phyloP scores from a whole-genome alignment of 2,329 filamentous ascomycete species.

The Sarocladium brachiariae region DNA sequence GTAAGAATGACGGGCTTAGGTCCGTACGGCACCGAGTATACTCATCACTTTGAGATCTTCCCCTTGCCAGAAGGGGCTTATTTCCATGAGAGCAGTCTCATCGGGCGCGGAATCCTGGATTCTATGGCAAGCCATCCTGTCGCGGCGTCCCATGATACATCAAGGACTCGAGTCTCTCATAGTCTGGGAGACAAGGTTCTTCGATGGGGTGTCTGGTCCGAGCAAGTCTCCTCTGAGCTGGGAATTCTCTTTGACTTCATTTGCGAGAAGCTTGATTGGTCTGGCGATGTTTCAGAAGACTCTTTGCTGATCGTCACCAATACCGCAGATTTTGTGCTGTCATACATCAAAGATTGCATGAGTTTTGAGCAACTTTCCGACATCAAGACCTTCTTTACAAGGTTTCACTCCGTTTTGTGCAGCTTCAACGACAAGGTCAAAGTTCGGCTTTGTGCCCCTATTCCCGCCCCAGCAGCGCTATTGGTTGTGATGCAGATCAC shows the following conservation, averaged over 20 bases:
- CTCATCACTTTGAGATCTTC: conserved; percentile 56
- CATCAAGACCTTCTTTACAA: conserved; percentile 34
- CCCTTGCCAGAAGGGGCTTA: conserved; percentile 48
- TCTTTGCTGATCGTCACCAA: conserved; percentile 15
- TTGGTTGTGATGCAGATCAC: conserved; percentile 17
- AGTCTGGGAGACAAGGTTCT: conserved; percentile 42
- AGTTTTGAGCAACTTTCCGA: conserved; percentile 28
- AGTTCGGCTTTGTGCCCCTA: conserved; percentile 12
- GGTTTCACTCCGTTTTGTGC: conserved; percentile 35
- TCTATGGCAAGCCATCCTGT: conserved; percentile 17
- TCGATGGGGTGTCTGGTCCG: conserved; percentile 51
- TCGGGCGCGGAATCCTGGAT: conserved; percentile 47
- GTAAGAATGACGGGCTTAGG: conserved; percentile 44
- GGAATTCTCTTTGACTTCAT: conserved; percentile 56
- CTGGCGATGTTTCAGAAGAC: neutral
- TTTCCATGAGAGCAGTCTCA: conserved; percentile 53
- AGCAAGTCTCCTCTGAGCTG: conserved; percentile 52
- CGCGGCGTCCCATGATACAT: conserved; percentile 16
- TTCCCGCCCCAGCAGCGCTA: neutral
- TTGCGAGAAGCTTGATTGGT: conserved; percentile 34
- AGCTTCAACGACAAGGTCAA: conserved; percentile 30
- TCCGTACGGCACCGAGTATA: conserved; percentile 55
- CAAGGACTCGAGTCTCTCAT: conserved; percentile 32
- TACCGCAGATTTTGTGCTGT: conserved; percentile 38
- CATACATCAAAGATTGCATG: conserved; percentile 39